Evolutionary conservation across 768 basidiomycete species (phyloP).

Genomic region (Neoboletus magnificus): DNA sequence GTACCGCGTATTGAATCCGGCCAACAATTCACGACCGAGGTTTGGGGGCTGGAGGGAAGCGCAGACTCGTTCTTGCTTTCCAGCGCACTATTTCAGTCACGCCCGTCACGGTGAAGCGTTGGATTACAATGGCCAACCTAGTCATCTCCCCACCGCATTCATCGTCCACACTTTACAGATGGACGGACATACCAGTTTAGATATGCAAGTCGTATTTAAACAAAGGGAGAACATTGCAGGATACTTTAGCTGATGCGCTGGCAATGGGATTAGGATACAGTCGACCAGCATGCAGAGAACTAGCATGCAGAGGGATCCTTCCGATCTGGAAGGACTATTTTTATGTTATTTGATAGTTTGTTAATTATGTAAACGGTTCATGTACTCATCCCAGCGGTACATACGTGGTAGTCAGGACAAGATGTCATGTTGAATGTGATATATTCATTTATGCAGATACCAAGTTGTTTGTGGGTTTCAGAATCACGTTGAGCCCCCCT

Average conservation of each 20-base stretch:
- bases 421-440: background rate
- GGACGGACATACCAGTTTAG: background rate
- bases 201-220: background rate
- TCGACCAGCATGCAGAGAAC: no score
- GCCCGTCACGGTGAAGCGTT: background rate
- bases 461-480: no score
- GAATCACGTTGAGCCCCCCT: background rate
- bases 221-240: background rate
- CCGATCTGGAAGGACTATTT: no score
- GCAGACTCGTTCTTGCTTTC: conserved; percentile 16
- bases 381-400: background rate
- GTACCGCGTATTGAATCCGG: accelerated
- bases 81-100: background rate
- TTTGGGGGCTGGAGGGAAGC: conserved; percentile 11
- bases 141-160: background rate
- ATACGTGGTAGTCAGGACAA: background rate
- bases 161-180: background rate
- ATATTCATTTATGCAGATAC: no score
- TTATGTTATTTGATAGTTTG: background rate
- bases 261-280: background rate
- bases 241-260: background rate
- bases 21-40: conserved; percentile 15
- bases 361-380: background rate
- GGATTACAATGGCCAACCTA: background rate
- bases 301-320: no score